Evolutionary conservation across 768 basidiomycete species (phyloP), one percentile per base, ranked within the genome.

Genomic region (Exsudoporus frostii): DNA sequence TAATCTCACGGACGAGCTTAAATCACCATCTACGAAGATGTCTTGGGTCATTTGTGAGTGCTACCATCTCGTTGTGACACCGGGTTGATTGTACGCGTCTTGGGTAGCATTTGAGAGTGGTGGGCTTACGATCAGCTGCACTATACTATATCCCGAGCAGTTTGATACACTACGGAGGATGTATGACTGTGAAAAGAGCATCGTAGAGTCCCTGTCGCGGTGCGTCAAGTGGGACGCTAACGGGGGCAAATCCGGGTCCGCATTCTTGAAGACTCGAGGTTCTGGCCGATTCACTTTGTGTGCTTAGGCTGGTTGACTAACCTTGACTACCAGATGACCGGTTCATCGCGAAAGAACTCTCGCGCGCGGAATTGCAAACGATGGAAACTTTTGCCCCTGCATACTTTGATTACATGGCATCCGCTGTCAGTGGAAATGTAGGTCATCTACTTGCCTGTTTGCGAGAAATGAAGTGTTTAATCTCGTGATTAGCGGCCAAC

Each of bases 401-500:
- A 2, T 99, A 99, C 69, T 98, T 99, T 63, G 90, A 95, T 56
- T 99, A 98, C 67, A 95, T 98, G 88, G 90, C 92, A 1, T 92
- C 90, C n/a, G 90, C 93, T 2, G 85, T 97, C 15, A 82, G 84
- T 47, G 86, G 86, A 34, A 84, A 90, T 59, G 94, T 95, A 32
- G 53, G 88, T 73, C 10, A 7, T 46, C 27, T 43, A 43, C 54
- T 39, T 37, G 10, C 7, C 20, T 25, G 11, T 22, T 27, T 36
- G 43, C 27, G 11, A 30, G 20, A 14, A 44, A 32, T 11, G 30
- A 24, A 4, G 45, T 54, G 53, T 33, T 60, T 33, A 52, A 65
- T 19, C 25, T 45, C 25, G 2, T 33, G 24, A 19, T 30, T 60
- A 96, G 92, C 89, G 92, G 14, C 96, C 96, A 0, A 98, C 96